Evolutionary conservation across 1,284 basidiomycete genomes (phyloP), one percentile per base, ranked within the genome.

Genomic region (Cerioporus squamosus): DNA sequence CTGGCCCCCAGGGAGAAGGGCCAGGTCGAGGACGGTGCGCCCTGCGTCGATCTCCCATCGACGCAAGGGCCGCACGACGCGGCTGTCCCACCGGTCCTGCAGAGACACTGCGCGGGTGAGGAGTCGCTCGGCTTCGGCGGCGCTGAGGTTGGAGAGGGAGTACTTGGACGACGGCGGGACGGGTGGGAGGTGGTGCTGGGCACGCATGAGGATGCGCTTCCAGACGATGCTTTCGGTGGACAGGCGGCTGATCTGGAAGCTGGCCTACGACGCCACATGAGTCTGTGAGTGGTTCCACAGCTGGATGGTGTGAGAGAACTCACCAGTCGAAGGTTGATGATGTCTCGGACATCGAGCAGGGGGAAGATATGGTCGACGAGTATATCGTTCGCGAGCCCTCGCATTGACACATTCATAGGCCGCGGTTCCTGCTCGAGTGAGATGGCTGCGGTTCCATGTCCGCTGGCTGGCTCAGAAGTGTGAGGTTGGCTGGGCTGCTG

Each of bases 1-100:
- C 65, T 88, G 86, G 18, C 89, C 87, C 0, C 90, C 89, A 9
- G 89, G 86, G 9, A 91, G 78, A 20, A 90, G 68, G 29, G 78
- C 79, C 78, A 91, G 81, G 29, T 85, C 83, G 45, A 81, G 75
- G 26, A 88, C 74, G 51, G 79, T 73, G 53, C 81, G 74, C 53
- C 79, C 75, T 0, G 80, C 68, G 24, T 73, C 66, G 44, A 82
- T 70, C 9, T 74, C 65, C 55, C 76, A 72, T 8, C 69, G 66
- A 17, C 72, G 69, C 26, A 73, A 67, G 26, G 31, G 51, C 9
- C 31, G 26, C 2, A 63, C 59, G 12, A 44, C n/a, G 15, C 44
- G 36, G 3, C 33, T 47, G 10, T 61, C 51, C 64, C 64, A 74
- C 14, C 46, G 61, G 55, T 81, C 77, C 51, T 88, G 82, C n/a